phyloP scores from a whole-genome alignment of 2,329 filamentous ascomycete genomes.

The Aspergillus tamarii region DNA sequence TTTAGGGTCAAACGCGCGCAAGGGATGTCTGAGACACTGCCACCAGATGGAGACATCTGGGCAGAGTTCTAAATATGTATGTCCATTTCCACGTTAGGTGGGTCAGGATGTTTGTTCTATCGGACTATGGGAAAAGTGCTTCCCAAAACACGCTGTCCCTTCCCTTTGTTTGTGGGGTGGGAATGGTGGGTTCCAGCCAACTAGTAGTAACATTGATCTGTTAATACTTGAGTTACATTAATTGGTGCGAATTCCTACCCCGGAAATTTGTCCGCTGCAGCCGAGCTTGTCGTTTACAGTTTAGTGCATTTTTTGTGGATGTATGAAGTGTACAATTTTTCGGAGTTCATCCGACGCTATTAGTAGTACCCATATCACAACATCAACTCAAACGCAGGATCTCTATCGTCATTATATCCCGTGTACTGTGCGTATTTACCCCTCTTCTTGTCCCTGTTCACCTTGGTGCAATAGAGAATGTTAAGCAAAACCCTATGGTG shows the following conservation, averaged over 20 bases:
- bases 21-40: not conserved
- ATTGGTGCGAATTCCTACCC: constrained; percentile 1
- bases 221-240: not conserved
- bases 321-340: not conserved
- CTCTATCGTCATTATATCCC: constrained; percentile 65
- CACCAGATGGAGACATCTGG: not conserved
- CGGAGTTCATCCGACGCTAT: not conserved
- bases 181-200: too few species aligned
- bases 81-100: too few species aligned
- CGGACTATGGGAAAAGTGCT: too few species aligned
- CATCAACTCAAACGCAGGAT: constrained; percentile 65
- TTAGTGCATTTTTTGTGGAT: too few species aligned
- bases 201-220: not conserved
- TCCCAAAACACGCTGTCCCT: too few species aligned
- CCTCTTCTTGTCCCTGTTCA: constrained; percentile 64
- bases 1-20: not conserved
- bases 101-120: too few species aligned
- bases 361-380: constrained; percentile 43
- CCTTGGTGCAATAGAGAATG: constrained; percentile 64
- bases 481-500: constrained; percentile 58
- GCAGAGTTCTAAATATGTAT: too few species aligned
- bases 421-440: constrained; percentile 63
- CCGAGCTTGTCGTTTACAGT: not conserved
- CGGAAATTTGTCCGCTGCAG: not conserved
- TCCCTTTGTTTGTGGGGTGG: too few species aligned